These are phyloP conservation scores for Epichloe festucae DNA, from an alignment of 2,329 filamentous ascomycete species.

Conservation along the genomic window DNA sequence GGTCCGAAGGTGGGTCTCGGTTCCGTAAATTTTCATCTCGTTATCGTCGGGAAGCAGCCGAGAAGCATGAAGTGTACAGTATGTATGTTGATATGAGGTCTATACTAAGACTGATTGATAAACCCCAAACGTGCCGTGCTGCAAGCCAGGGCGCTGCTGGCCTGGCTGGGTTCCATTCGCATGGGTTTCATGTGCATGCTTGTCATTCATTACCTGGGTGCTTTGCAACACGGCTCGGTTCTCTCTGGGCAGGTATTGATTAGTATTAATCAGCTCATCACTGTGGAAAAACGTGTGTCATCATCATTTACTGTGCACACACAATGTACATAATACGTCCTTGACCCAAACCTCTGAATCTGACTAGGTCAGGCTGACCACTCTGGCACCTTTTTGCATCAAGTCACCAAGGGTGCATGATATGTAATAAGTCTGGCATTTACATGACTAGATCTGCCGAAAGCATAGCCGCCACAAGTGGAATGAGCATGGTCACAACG, in stretches of 20 bases:
- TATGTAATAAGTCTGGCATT: not conserved
- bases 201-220: too few relatives aligned
- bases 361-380: not conserved
- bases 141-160: not conserved
- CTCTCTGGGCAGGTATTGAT: too few relatives aligned
- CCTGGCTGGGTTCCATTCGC: not conserved
- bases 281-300: not conserved
- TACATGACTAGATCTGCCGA: constrained; percentile 8
- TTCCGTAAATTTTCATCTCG: too few relatives aligned
- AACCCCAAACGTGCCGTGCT: not conserved
- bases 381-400: not conserved
- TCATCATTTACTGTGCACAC: not conserved
- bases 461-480: constrained; percentile 10
- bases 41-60: too few relatives aligned
- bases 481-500: constrained; percentile 9
- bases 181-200: not conserved
- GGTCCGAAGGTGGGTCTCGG: too few relatives aligned
- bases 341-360: too few relatives aligned
- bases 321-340: not conserved
- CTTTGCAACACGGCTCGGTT: too few relatives aligned
- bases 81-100: too few relatives aligned
- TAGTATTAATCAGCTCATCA: too few relatives aligned
- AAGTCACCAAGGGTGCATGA: not conserved
- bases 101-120: not conserved
- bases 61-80: too few relatives aligned